Base-by-base conservation (phyloP, 2,329 filamentous ascomycete genomes). In the Penicillium sp. region DNA sequence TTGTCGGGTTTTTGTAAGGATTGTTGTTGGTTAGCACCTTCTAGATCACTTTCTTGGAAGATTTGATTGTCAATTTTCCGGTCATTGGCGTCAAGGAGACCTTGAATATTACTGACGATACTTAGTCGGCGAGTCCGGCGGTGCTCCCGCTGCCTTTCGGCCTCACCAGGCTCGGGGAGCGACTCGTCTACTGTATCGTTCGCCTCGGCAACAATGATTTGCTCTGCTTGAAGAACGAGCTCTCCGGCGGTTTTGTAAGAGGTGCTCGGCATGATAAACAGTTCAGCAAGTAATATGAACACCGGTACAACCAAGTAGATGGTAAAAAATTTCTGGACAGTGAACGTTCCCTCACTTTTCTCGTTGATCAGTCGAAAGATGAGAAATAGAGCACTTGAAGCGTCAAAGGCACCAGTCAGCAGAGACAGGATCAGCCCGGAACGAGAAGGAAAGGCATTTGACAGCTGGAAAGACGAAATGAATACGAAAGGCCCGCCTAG, bases 171-270 rank as follows among this genome's bases (percentile, higher is more conserved):
- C 38, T 83, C 79, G 2, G 73, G 72, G 14, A 83, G 77, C 0
- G 81, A 79, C 12, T 81, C 75, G 55, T 86, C 83, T 0, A 82
- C 80, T 9, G 76, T 77, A 58, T 85, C 82, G 1, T 78, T 63
- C 20, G 79, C 78, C 64, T 87, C 84, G 7, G 82, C 82, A 12
- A 69, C 72, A 24, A 71, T 73, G 48, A 68, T 72, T 16, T 75
- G 74, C 62, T 91, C 87, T 16, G 85, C 86, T 66, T 90, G 83
- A 56, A 85, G 82, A 5, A 94, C 85, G 40, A 96, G 81, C 71
- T 97, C 91, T 47, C 90, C 89, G 1, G 92, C 84, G 0, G 89
- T 93, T 73, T 94, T 92, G 77, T 94, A 94, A 1, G 87, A 91
- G 61, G 86, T 84, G 16, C 76, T 77, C 0, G 90, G 90, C 79